Percentiles rank a stretch among this genome's conserved stretches.
These are phyloP conservation scores for Suillus lakei DNA, from an alignment of 768 basidiomycete species.

Conservation along the genomic window DNA sequence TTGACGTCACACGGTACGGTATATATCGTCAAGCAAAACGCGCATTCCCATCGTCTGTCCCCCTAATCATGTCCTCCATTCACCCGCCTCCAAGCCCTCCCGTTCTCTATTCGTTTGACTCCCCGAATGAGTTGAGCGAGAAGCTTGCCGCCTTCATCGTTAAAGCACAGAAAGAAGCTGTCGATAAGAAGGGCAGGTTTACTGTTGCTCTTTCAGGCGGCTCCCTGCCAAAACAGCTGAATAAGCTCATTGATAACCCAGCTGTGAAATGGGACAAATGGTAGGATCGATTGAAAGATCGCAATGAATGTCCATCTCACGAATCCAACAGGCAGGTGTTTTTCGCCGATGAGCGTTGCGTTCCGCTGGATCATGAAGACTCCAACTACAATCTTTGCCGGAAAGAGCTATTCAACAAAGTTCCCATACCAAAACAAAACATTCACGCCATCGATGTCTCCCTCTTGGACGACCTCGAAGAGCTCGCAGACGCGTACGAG, in stretches of 20 bases:
- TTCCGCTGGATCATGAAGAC: constrained; percentile 90
- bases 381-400: constrained; percentile 87
- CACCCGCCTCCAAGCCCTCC: constrained; percentile 69
- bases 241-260: constrained; percentile 63
- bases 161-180: constrained; percentile 87
- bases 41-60: constrained; percentile 13
- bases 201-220: constrained; percentile 95
- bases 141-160: constrained; percentile 82
- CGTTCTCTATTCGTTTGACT: constrained; percentile 72
- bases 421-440: constrained; percentile 75
- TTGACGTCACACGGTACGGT: constrained; percentile 28
- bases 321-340: constrained; percentile 84
- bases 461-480: constrained; percentile 74
- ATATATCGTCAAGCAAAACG: constrained; percentile 3
- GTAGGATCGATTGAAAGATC: constrained; percentile 47
- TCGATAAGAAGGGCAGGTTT: constrained; percentile 89
- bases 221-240: constrained; percentile 83
- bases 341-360: constrained; percentile 95
- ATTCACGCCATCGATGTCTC: constrained; percentile 82
- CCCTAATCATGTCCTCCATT: constrained; percentile 28
- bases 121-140: constrained; percentile 55
- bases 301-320: background rate
- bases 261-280: constrained; percentile 93
- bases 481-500: constrained; percentile 82
- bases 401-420: constrained; percentile 77